Conservation (phyloP, 768 basidiomycete species). For the Gymnopilus dilepis region DNA sequence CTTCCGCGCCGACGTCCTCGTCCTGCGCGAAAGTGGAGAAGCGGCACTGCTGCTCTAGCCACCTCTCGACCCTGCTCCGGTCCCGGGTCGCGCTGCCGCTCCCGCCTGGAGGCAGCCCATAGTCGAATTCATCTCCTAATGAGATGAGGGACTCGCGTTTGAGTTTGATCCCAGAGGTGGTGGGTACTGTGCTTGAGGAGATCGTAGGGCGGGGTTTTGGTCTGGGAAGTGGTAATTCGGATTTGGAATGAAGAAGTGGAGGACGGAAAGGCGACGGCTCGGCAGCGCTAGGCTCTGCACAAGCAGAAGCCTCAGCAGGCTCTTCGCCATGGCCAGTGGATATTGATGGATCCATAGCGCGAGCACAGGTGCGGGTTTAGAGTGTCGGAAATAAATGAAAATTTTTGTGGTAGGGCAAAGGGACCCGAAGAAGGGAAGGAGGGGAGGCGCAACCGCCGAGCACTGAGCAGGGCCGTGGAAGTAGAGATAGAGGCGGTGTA, state of each 20-base stretch:
- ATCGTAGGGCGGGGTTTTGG: neutral
- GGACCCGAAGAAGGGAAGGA: neutral
- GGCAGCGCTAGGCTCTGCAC: neutral
- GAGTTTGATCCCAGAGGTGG: neutral
- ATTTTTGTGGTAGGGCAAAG: neutral
- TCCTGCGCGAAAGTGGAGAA: neutral
- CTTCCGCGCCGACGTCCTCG: neutral
- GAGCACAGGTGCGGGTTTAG: neutral
- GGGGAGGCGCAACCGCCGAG: no score
- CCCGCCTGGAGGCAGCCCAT: neutral
- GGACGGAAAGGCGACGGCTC: neutral
- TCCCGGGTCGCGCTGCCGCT: neutral
- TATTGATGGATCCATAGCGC: no score
- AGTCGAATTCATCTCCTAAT: neutral
- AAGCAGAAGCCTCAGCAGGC: neutral
- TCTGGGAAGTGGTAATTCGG: neutral
- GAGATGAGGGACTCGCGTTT: neutral
- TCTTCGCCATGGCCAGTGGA: neutral
- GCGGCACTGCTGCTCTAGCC: slow-evolving; percentile 18
- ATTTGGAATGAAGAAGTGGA: neutral
- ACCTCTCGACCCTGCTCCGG: slow-evolving; percentile 9
- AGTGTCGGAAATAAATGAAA: neutral
- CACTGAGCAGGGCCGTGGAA: neutral
- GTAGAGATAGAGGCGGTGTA: no score
- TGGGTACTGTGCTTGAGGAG: no score